Evolutionary conservation across 331 rosid genomes (phyloP), one percentile per base, ranked within the genome.

Genomic region (Rosa hybrid): DNA sequence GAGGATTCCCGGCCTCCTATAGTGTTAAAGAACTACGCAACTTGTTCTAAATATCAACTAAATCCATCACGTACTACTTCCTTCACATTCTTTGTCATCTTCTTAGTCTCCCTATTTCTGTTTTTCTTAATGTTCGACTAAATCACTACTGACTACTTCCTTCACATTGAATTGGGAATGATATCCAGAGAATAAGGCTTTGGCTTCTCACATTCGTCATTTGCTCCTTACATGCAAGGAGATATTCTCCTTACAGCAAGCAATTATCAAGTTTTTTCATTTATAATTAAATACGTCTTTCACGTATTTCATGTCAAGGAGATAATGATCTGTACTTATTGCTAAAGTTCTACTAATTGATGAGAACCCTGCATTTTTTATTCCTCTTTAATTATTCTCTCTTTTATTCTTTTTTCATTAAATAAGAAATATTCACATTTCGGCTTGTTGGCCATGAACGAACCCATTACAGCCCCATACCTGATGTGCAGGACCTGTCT

Each of bases 371-470:
- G 8, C 65, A 42, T 60, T 46, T 6, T 76, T 45, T 23, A 5
- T 60, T 30, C 50, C 71, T 60, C 70, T 75, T 75, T 59, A 60
- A 42, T 21, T 76, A 60, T 60, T 76, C 59, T 76, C 71, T 17
- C 10, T 17, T 16, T 34, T 75, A 12, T 21, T 53, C 69, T 3
- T 18, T 42, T 1, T 23, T 21, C 56, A 59, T 41, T 13, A 41
- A 75, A 45, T 8, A 23, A 60, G 8, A 23, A 41, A 8, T 45
- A 46, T 54, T 21, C 72, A 20, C 51, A 20, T 57, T 21, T 76
- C 14, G 41, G 60, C 4, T 76, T 53, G 80, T 16, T 27, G 27
- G 72, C 72, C 80, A 46, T 45, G 3, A 45, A 2, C 79, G 3
- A 0, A 34, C 39, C 27, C 14, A 45, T 45, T 9, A 8, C 6